A percentile compares a stretch with the other conserved stretches of the same genome.
These are phyloP conservation scores for Ceraceosorus guamensis DNA, from an alignment of 1,284 basidiomycete genomes.

Conservation along the genomic window DNA sequence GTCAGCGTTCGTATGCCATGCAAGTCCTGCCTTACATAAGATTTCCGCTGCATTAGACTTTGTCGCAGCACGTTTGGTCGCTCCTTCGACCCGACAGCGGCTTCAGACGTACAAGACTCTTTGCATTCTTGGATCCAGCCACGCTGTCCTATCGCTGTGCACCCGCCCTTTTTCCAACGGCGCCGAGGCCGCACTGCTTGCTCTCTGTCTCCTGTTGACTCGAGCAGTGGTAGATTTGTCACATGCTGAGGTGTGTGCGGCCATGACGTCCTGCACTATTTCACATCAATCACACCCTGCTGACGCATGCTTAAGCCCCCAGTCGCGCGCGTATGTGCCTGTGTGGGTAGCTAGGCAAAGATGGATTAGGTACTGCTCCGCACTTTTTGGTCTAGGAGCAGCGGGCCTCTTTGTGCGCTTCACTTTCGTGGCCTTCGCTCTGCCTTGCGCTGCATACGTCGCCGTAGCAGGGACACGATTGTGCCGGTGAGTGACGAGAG, in stretches of 20 bases:
- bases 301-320: no score
- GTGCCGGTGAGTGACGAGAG: no score
- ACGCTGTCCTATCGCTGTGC: constrained; percentile 38
- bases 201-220: constrained; percentile 10
- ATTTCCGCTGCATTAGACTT: constrained; percentile 3
- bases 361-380: background rate
- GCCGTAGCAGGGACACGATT: no score
- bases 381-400: constrained; percentile 11
- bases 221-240: background rate
- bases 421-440: constrained; percentile 42
- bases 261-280: no score
- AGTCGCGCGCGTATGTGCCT: no score
- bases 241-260: no score
- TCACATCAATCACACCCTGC: no score
- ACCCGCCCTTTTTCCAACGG: constrained; percentile 48
- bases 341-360: background rate
- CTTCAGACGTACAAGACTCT: constrained; percentile 6
- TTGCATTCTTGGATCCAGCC: constrained; percentile 28
- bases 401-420: constrained; percentile 40
- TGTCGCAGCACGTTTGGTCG: background rate
- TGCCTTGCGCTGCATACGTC: no score
- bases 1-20: no score
- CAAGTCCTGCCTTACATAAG: no score
- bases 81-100: background rate
- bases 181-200: constrained; percentile 34